Conservation (phyloP, 169 alveolate species). For the Cryptosporidium tyzzeri region DNA sequence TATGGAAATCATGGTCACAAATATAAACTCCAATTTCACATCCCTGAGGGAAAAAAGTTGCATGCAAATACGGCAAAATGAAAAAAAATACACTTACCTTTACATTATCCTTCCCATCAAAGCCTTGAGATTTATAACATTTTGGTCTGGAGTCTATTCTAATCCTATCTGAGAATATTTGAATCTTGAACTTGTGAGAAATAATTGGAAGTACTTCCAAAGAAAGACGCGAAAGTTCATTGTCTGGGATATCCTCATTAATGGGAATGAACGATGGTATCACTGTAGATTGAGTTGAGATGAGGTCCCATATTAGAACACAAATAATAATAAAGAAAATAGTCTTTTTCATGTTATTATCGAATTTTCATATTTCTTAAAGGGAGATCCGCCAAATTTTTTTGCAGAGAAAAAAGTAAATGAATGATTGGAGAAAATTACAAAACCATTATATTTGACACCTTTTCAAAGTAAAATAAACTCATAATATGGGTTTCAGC, state of each 20-base stretch:
- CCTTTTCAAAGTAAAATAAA: neutral
- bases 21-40: conserved; percentile 68
- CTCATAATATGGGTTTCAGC: neutral
- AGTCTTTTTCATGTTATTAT: conserved; percentile 12
- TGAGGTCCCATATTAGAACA: neutral
- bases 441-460: neutral
- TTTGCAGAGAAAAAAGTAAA: neutral
- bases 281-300: conserved; percentile 31
- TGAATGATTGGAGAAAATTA: neutral
- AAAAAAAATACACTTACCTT: conserved; percentile 47
- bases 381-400: conserved; percentile 63
- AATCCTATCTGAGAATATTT: conserved; percentile 67
- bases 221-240: conserved; percentile 50
- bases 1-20: conserved; percentile 57
- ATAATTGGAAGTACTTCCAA: conserved; percentile 42
- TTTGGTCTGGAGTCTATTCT: conserved; percentile 72
- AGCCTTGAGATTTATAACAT: conserved; percentile 29
- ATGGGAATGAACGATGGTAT: conserved; percentile 56
- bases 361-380: neutral
- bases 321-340: neutral
- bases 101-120: conserved; percentile 12
- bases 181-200: conserved; percentile 35
- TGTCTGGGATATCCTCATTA: conserved; percentile 61
- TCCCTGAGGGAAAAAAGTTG: conserved; percentile 23
- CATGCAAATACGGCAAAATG: neutral